Conservation (phyloP, 345 rosid species). For the Ceriops decandra region DNA sequence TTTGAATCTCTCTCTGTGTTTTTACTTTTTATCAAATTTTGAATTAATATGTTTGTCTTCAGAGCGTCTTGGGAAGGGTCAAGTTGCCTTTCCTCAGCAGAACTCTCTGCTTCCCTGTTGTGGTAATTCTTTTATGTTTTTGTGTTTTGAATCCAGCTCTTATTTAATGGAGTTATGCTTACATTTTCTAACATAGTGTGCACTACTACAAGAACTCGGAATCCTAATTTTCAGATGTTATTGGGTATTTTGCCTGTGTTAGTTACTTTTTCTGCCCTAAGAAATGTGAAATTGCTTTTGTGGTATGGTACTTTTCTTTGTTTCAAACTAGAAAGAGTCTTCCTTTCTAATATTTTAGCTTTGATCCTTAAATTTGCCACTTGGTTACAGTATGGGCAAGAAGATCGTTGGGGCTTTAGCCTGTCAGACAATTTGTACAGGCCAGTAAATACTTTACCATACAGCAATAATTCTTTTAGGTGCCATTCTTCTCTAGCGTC, state of each 20-base stretch:
- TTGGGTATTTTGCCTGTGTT: neutral
- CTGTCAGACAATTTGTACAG: constrained; percentile 35
- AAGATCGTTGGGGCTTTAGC: constrained; percentile 33
- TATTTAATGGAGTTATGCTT: neutral
- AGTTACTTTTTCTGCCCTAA: neutral
- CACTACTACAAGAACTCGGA: neutral
- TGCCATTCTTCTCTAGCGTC: constrained; percentile 50
- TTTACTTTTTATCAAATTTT: neutral
- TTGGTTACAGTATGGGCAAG: constrained; percentile 33
- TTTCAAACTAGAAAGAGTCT: neutral
- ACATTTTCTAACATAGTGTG: neutral
- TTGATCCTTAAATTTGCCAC: neutral
- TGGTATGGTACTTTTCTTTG: neutral
- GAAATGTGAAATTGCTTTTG: neutral
- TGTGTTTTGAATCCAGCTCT: neutral
- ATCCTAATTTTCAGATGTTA: too few species aligned
- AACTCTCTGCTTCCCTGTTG: constrained; percentile 32
- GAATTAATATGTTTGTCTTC: constrained; percentile 15
- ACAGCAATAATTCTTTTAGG: constrained; percentile 41
- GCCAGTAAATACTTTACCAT: constrained; percentile 32
- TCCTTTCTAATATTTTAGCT: neutral
- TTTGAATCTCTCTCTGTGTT: neutral
- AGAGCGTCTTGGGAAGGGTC: constrained; percentile 38
- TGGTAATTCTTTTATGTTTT: constrained; percentile 30
- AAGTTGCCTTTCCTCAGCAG: constrained; percentile 31